phyloP scores from a whole-genome alignment of 352 stramenopile genomes.

The Ochromonadaceae sp. region DNA sequence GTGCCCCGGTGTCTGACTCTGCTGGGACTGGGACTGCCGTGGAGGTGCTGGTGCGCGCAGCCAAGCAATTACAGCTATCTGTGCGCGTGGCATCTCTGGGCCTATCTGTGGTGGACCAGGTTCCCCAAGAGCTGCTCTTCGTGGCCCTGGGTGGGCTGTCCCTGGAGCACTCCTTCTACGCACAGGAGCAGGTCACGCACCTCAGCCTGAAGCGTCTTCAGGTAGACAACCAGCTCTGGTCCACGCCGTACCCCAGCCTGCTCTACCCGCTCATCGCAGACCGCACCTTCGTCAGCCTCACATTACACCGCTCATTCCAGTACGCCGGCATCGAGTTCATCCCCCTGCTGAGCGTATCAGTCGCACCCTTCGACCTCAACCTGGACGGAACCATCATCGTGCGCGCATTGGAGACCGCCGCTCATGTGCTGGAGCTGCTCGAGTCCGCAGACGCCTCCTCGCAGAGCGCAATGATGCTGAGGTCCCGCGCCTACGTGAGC shows the following conservation, averaged over 20 bases:
- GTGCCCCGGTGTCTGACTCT: too few relatives aligned
- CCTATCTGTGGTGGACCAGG: constrained; percentile 6
- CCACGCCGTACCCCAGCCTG: background rate
- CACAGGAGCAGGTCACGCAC: background rate
- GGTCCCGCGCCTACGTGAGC: too few relatives aligned
- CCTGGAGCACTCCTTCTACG: background rate
- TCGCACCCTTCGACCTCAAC: constrained; percentile 1
- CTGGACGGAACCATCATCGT: constrained; percentile 1
- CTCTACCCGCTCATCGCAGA: background rate
- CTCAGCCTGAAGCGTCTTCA: background rate
- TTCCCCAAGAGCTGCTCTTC: constrained; percentile 2
- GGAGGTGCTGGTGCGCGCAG: too few relatives aligned
- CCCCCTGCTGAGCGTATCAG: background rate
- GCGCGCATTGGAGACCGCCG: too few relatives aligned
- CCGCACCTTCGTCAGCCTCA: background rate
- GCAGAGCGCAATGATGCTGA: too few relatives aligned
- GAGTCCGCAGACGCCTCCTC: too few relatives aligned
- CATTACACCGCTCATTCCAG: constrained; percentile 3
- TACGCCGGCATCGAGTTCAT: background rate
- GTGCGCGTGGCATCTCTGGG: background rate
- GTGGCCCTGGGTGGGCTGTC: background rate
- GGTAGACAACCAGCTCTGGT: constrained; percentile 12
- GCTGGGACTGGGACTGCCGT: too few relatives aligned
- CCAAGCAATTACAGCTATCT: background rate
- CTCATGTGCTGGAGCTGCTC: too few relatives aligned